Conservation (phyloP, 1,139 yeast species). For the Geotrichum bryndzae region DNA sequence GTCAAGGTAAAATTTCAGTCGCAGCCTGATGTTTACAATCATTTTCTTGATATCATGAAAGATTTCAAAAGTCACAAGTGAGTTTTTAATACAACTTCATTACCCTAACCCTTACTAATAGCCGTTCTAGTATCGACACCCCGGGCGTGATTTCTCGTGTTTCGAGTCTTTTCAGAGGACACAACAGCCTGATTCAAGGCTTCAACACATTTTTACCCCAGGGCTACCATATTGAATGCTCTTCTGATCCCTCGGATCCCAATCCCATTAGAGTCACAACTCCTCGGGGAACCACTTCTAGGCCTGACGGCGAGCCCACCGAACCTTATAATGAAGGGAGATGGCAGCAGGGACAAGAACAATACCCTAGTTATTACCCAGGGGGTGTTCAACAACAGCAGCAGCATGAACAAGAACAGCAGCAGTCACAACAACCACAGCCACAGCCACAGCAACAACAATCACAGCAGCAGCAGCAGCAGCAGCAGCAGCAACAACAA, state of each 20-base stretch:
- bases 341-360: constrained; percentile 15
- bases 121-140: constrained; percentile 64
- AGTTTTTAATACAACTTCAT: constrained; percentile 27
- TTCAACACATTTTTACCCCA: constrained; percentile 96
- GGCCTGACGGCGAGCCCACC: constrained; percentile 45
- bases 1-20: constrained; percentile 87
- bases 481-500: neutral
- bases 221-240: constrained; percentile 91
- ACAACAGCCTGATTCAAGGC: constrained; percentile 89
- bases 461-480: constrained; percentile 7
- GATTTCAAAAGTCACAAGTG: constrained; percentile 89
- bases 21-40: constrained; percentile 94
- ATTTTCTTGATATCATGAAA: constrained; percentile 94
- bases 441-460: constrained; percentile 27
- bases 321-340: constrained; percentile 14
- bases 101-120: constrained; percentile 2
- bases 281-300: constrained; percentile 81
- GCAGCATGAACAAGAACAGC: neutral
- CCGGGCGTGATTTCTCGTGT: constrained; percentile 98
- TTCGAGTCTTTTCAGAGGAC: constrained; percentile 83
- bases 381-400: neutral
- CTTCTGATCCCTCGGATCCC: constrained; percentile 82
- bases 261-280: constrained; percentile 92
- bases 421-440: constrained; percentile 14
- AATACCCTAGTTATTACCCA: constrained; percentile 8